phyloP scores from a whole-genome alignment of 2,329 filamentous ascomycete species.

The Cercospora citrullina region DNA sequence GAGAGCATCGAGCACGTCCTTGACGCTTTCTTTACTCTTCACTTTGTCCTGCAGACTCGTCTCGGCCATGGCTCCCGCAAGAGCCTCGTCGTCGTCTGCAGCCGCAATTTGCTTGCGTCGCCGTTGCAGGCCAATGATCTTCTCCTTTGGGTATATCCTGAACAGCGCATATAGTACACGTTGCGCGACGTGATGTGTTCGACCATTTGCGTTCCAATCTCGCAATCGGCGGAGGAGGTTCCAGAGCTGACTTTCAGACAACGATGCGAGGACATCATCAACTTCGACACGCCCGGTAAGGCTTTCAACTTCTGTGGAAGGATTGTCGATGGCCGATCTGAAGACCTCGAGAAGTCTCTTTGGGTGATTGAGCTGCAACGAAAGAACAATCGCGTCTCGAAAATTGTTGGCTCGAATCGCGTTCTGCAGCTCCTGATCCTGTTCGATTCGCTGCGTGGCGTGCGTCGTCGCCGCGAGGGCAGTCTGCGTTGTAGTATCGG shows the following conservation, averaged over 20 bases:
- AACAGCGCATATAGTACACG: conserved; percentile 78
- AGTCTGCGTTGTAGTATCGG: conserved; percentile 81
- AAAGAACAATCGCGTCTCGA: conserved; percentile 87
- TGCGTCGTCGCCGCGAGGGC: conserved; percentile 71
- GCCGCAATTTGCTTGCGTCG: conserved; percentile 31
- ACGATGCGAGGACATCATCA: conserved; percentile 75
- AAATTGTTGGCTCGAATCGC: conserved; percentile 86
- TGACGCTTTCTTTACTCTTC: conserved; percentile 64
- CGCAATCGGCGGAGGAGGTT: conserved; percentile 76
- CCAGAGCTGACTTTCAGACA: conserved; percentile 85
- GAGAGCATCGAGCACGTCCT: conserved; percentile 83
- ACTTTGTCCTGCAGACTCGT: conserved; percentile 35
- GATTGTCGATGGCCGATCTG: conserved; percentile 70
- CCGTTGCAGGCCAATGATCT: conserved; percentile 58
- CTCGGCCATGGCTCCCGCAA: conserved; percentile 36
- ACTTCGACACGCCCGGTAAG: conserved; percentile 66
- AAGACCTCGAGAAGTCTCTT: conserved; percentile 83
- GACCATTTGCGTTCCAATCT: conserved; percentile 97
- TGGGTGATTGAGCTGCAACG: conserved; percentile 91
- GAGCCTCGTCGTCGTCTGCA: conserved; percentile 32
- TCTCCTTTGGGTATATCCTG: conserved; percentile 74
- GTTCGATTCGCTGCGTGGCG: conserved; percentile 78
- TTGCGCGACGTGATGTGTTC: conserved; percentile 82
- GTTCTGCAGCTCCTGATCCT: conserved; percentile 92
- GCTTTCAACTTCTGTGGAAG: conserved; percentile 61